Evolutionary conservation across 352 stramenopile genomes (phyloP).

Genomic region (Globisporangium spinosum): DNA sequence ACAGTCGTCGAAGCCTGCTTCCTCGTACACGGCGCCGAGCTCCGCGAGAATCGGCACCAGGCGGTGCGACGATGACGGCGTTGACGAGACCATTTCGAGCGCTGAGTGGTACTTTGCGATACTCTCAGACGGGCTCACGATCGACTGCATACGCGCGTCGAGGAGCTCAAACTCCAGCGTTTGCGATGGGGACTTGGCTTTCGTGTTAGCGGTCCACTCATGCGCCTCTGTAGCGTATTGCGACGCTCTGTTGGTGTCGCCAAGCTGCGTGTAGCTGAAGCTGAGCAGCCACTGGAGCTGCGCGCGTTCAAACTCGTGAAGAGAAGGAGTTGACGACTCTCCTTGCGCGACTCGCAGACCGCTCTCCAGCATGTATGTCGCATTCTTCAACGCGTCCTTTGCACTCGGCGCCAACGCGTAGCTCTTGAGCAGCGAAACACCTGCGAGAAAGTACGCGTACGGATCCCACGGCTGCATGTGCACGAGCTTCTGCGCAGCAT

Average conservation of each 20-base stretch:
- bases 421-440: conserved; percentile 44
- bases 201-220: conserved; percentile 18
- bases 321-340: neutral
- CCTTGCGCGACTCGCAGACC: conserved; percentile 30
- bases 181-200: conserved; percentile 7
- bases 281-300: conserved; percentile 47
- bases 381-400: conserved; percentile 13
- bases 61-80: conserved; percentile 13
- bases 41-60: conserved; percentile 53
- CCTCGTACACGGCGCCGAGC: conserved; percentile 55
- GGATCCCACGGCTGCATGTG: conserved; percentile 58
- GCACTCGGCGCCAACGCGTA: conserved; percentile 19
- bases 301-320: conserved; percentile 20
- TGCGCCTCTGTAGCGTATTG: conserved; percentile 23
- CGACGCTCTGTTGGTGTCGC: conserved; percentile 17
- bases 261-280: conserved; percentile 19
- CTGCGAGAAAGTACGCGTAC: conserved; percentile 48
- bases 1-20: conserved; percentile 33
- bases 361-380: conserved; percentile 33
- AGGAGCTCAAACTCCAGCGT: conserved; percentile 28
- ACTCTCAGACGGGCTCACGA: conserved; percentile 22
- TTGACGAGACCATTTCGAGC: conserved; percentile 11
- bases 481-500: conserved; percentile 47
- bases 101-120: conserved; percentile 33
- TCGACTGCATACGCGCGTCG: conserved; percentile 41